phyloP scores from a whole-genome alignment of 192 early-diverging fungal genomes.

The Entomortierella parvispora region DNA sequence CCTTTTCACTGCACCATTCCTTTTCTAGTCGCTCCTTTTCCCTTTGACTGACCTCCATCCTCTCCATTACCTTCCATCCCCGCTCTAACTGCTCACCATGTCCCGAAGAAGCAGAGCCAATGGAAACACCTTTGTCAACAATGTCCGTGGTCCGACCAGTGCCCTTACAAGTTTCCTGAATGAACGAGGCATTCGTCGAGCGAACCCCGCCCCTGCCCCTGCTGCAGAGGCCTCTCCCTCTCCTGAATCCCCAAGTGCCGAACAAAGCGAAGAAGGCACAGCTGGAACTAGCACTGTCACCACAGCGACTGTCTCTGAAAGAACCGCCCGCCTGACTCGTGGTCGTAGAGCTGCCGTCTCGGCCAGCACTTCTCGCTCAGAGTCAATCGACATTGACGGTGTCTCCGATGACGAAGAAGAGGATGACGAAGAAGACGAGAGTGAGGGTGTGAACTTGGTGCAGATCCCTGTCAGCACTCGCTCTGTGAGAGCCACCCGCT shows the following conservation, averaged over 20 bases:
- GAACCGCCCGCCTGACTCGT: conserved; percentile 39
- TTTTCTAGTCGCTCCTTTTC: background rate
- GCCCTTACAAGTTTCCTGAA: conserved; percentile 60
- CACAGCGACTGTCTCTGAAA: background rate
- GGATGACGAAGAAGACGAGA: conserved; percentile 17
- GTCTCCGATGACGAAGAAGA: conserved; percentile 3
- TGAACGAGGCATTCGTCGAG: conserved; percentile 53
- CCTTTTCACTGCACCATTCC: conserved; percentile 4
- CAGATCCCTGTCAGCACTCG: conserved; percentile 14
- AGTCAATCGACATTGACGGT: conserved; percentile 6
- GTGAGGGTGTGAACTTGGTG: conserved; percentile 9
- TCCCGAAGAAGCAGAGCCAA: conserved; percentile 34
- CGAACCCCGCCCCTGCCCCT: conserved; percentile 45
- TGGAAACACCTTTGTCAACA: conserved; percentile 50
- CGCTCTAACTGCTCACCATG: conserved; percentile 10
- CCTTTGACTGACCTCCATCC: background rate
- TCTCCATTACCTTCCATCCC: conserved; percentile 3
- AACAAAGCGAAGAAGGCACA: background rate
- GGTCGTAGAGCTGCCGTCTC: conserved; percentile 18
- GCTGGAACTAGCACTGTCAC: no score
- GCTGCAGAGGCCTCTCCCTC: background rate
- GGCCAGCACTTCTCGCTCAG: conserved; percentile 15
- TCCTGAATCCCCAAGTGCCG: background rate
- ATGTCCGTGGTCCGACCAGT: conserved; percentile 61
- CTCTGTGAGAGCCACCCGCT: conserved; percentile 12